Conservation (phyloP, 352 stramenopile species). For the Phytophthora pluvialis region DNA sequence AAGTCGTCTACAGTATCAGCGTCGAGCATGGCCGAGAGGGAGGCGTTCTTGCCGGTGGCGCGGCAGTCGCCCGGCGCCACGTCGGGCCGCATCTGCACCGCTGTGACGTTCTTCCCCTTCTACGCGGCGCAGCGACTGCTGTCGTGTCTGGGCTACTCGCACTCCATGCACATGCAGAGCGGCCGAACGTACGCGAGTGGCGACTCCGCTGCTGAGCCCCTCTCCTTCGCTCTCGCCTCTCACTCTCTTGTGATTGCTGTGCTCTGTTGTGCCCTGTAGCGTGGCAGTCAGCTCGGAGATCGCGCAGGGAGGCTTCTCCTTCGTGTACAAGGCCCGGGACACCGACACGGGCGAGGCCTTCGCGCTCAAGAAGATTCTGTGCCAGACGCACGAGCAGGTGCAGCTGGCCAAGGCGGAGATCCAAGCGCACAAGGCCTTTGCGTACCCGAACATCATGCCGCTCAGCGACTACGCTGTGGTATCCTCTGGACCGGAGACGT, state of each 20-base stretch:
- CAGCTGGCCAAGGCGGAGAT: slow-evolving; percentile 85
- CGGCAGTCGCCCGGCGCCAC: slow-evolving; percentile 22
- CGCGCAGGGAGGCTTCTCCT: slow-evolving; percentile 89
- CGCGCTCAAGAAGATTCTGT: slow-evolving; percentile 91
- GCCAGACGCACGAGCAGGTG: slow-evolving; percentile 85
- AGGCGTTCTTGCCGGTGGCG: slow-evolving; percentile 43
- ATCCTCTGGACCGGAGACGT: slow-evolving; percentile 43
- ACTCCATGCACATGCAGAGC: slow-evolving; percentile 73
- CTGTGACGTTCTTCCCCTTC: slow-evolving; percentile 66
- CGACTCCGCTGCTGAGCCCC: neutral
- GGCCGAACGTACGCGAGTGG: slow-evolving; percentile 63
- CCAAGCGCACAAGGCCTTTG: slow-evolving; percentile 72
- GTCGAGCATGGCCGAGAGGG: slow-evolving; percentile 34
- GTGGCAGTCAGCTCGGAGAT: slow-evolving; percentile 70
- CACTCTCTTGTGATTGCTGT: slow-evolving; percentile 2
- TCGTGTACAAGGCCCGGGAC: slow-evolving; percentile 83
- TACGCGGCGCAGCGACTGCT: slow-evolving; percentile 67
- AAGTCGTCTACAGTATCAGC: neutral
- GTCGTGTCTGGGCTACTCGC: slow-evolving; percentile 76
- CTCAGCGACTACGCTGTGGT: slow-evolving; percentile 79
- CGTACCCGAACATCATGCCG: slow-evolving; percentile 87
- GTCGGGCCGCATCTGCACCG: slow-evolving; percentile 52
- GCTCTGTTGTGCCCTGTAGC: slow-evolving; percentile 31
- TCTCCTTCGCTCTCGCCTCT: neutral
- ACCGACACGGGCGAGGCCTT: slow-evolving; percentile 76